phyloP scores from a whole-genome alignment of 73 alveolate genomes.

The Breviolum minutum region DNA sequence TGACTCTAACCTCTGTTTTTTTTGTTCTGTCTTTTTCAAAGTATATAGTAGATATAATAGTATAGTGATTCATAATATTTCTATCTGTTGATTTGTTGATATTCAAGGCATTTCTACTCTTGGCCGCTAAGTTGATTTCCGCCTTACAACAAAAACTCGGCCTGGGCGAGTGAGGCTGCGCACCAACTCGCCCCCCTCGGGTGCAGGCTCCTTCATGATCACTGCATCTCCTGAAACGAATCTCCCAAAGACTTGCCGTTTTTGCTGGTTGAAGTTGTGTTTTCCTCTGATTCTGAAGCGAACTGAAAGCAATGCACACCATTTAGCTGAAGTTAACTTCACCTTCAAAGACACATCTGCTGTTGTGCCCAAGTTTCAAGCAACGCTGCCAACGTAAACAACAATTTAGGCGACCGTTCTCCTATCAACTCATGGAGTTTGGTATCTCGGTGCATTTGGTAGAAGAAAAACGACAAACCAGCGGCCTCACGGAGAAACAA shows the following conservation, averaged over 20 bases:
- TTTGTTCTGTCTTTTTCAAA: too few species aligned
- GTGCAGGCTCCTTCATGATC: slow-evolving; percentile 49
- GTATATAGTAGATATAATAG: too few species aligned
- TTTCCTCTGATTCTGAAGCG: not conserved
- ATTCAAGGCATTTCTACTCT: too few species aligned
- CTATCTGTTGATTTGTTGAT: too few species aligned
- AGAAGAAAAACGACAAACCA: slow-evolving; percentile 65
- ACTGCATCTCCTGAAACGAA: slow-evolving; percentile 43
- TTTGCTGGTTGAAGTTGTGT: too few species aligned
- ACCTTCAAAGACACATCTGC: too few species aligned
- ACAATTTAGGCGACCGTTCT: not conserved
- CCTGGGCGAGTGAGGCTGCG: slow-evolving; percentile 91
- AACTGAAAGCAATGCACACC: not conserved
- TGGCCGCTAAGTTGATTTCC: not conserved
- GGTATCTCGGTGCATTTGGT: slow-evolving; percentile 92
- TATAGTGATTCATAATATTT: too few species aligned
- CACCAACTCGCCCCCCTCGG: slow-evolving; percentile 79
- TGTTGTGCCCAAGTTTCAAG: too few species aligned
- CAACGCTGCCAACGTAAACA: too few species aligned
- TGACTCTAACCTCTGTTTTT: too few species aligned
- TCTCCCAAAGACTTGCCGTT: not conserved
- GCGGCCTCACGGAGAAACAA: not conserved
- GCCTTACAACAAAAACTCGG: not conserved
- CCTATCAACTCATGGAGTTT: slow-evolving; percentile 82
- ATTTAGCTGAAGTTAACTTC: not conserved